These are phyloP conservation scores for Calonectria montana DNA, from an alignment of 2,329 filamentous ascomycete genomes.

Conservation along the genomic window DNA sequence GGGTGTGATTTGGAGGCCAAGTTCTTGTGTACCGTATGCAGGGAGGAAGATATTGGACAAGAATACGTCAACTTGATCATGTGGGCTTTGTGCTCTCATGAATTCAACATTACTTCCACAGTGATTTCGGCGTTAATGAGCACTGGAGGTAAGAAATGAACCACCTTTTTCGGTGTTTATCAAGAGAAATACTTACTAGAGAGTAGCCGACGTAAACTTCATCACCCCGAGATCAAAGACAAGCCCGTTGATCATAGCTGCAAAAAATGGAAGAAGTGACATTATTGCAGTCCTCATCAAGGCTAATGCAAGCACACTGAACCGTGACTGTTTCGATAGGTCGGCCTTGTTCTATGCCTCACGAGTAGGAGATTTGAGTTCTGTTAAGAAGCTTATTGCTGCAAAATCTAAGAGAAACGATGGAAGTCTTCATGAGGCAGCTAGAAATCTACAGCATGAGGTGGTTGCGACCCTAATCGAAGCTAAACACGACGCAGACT, in stretches of 20 bases:
- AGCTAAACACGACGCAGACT: constrained; percentile 13
- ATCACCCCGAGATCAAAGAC: background rate
- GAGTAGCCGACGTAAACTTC: background rate
- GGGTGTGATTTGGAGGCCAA: background rate
- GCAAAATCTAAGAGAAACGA: constrained; percentile 8
- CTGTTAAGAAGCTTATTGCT: constrained; percentile 6
- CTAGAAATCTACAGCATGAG: constrained; percentile 21
- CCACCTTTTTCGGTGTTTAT: no score
- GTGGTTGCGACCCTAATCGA: constrained; percentile 12
- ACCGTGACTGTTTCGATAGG: background rate
- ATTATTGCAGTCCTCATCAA: constrained; percentile 1
- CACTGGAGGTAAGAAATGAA: background rate
- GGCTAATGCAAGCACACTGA: background rate
- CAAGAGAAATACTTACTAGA: background rate
- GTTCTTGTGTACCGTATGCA: background rate
- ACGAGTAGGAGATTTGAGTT: background rate
- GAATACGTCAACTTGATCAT: background rate
- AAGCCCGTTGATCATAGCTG: constrained; percentile 5
- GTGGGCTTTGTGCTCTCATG: background rate
- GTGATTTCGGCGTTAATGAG: background rate
- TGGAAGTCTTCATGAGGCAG: constrained; percentile 26
- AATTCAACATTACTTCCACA: background rate
- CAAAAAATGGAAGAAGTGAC: background rate
- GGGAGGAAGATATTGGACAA: background rate
- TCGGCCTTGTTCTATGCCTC: constrained; percentile 15